phyloP scores from a whole-genome alignment of 352 stramenopile species.

The Pythium scleroteichum region DNA sequence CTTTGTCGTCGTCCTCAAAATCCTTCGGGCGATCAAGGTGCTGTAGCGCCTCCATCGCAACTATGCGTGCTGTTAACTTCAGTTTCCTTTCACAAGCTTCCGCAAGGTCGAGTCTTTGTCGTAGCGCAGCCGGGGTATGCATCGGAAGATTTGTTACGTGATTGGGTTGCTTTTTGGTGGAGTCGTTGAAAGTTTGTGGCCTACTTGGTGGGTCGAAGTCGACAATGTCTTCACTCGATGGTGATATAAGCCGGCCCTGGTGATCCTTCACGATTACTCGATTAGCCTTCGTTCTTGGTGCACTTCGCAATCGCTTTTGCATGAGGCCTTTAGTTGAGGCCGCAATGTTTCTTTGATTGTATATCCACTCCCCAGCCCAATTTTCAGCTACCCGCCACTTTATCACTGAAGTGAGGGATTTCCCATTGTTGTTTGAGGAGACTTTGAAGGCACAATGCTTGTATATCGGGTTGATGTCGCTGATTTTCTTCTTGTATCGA shows the following conservation, averaged over 20 bases:
- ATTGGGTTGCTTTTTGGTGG: too few relatives aligned
- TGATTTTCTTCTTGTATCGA: conserved; percentile 64
- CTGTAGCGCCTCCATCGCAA: conserved; percentile 62
- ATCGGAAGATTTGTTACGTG: too few relatives aligned
- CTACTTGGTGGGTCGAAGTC: too few relatives aligned
- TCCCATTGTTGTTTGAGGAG: conserved; percentile 14
- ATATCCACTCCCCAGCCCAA: conserved; percentile 70
- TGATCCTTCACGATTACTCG: conserved; percentile 51
- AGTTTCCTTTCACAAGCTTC: conserved; percentile 29
- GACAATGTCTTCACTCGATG: conserved; percentile 7
- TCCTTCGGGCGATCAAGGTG: conserved; percentile 23
- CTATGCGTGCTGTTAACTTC: conserved; percentile 49
- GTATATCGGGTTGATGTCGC: conserved; percentile 59
- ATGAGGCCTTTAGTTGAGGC: conserved; percentile 38
- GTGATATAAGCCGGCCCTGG: conserved; percentile 47
- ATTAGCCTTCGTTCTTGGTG: conserved; percentile 26
- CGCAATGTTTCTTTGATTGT: conserved; percentile 39
- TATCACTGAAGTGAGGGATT: conserved; percentile 31
- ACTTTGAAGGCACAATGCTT: conserved; percentile 42
- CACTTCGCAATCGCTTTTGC: conserved; percentile 42
- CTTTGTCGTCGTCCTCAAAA: conserved; percentile 20
- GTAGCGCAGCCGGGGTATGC: too few relatives aligned
- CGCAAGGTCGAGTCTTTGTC: too few relatives aligned
- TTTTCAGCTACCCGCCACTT: conserved; percentile 53
- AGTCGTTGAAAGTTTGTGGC: too few relatives aligned